Percentiles rank a stretch among this genome's conserved stretches.
Conservation (phyloP, 345 rosid species). For the Linum tenue region DNA sequence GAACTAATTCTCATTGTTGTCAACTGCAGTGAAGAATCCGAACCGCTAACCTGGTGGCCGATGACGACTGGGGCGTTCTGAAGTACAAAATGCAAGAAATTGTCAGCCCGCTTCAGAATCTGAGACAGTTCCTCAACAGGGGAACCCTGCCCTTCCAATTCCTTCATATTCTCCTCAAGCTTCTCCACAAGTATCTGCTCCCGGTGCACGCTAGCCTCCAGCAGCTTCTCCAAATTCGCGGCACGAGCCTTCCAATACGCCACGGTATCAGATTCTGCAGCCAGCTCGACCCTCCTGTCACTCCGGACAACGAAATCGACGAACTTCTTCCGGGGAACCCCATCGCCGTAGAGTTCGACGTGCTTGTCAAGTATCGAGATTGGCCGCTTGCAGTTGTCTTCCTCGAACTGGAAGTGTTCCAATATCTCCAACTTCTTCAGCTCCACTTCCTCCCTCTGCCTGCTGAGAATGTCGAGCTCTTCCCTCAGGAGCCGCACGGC, state of each 20-base stretch:
- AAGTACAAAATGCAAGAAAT: conserved; percentile 85
- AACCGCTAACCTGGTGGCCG: conserved; percentile 68
- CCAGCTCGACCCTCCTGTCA: conserved; percentile 43
- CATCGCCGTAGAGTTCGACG: conserved; percentile 35
- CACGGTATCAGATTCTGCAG: conserved; percentile 61
- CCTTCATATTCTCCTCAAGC: conserved; percentile 52
- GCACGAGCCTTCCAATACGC: conserved; percentile 77
- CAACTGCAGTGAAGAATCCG: neutral
- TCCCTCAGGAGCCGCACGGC: conserved; percentile 68
- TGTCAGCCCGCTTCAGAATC: conserved; percentile 81
- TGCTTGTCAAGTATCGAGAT: conserved; percentile 52
- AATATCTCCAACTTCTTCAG: conserved; percentile 74
- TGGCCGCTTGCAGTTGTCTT: conserved; percentile 40
- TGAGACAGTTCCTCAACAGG: conserved; percentile 82
- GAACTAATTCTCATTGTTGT: neutral
- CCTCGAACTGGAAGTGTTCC: conserved; percentile 82
- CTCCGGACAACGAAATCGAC: conserved; percentile 37
- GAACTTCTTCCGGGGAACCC: conserved; percentile 41
- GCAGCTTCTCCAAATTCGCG: conserved; percentile 45
- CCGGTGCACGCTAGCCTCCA: conserved; percentile 66
- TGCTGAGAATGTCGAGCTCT: conserved; percentile 67
- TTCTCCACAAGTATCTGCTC: conserved; percentile 61
- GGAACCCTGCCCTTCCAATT: conserved; percentile 60
- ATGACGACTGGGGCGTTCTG: conserved; percentile 90
- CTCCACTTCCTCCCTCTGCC: conserved; percentile 76